These are phyloP conservation scores for Fusarium pseudograminearum DNA, from an alignment of 2,329 filamentous ascomycete genomes.

Conservation along the genomic window DNA sequence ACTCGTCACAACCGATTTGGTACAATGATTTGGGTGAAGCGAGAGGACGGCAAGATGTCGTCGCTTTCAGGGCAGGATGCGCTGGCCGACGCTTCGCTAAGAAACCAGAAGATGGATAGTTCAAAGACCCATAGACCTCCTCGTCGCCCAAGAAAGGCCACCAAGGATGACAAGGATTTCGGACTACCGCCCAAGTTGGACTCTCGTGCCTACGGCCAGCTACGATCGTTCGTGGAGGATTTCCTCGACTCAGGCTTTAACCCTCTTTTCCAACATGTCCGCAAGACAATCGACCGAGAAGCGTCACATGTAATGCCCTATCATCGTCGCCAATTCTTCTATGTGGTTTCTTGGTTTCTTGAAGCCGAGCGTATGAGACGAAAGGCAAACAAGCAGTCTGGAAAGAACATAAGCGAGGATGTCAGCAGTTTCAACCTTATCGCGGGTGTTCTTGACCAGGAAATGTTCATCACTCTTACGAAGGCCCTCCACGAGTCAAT, in stretches of 20 bases:
- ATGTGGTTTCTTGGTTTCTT: constrained; percentile 92
- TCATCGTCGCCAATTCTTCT: constrained; percentile 90
- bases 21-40: constrained; percentile 96
- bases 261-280: constrained; percentile 84
- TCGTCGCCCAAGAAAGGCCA: constrained; percentile 69
- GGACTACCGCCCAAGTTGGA: constrained; percentile 79
- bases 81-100: constrained; percentile 76
- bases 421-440: constrained; percentile 86
- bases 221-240: constrained; percentile 87
- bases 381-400: constrained; percentile 66
- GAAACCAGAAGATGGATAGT: constrained; percentile 89
- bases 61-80: constrained; percentile 91
- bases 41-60: constrained; percentile 84
- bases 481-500: constrained; percentile 82
- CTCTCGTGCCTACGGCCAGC: constrained; percentile 76
- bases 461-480: constrained; percentile 92
- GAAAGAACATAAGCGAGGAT: constrained; percentile 62
- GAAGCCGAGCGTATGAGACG: constrained; percentile 83
- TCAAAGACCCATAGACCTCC: constrained; percentile 92
- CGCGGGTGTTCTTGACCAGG: constrained; percentile 90
- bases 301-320: constrained; percentile 82
- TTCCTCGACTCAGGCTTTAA: constrained; percentile 98
- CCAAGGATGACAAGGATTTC: constrained; percentile 78
- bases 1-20: constrained; percentile 94
- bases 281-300: constrained; percentile 91